These are phyloP conservation scores for Scytalidium lignicola DNA, from an alignment of 2,329 filamentous ascomycete genomes.

Conservation along the genomic window DNA sequence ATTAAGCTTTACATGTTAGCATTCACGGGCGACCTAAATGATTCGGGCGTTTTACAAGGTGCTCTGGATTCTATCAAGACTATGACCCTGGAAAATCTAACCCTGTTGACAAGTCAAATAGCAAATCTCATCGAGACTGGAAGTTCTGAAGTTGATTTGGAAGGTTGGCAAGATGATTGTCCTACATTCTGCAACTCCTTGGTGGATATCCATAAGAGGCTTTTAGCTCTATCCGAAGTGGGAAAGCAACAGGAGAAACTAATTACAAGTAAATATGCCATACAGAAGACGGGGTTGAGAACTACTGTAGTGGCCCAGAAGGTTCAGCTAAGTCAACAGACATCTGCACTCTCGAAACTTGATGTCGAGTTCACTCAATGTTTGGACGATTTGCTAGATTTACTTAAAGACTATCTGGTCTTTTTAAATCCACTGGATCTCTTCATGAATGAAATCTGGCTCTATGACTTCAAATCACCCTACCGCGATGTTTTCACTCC, in stretches of 20 bases:
- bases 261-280: slow-evolving; percentile 70
- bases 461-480: slow-evolving; percentile 68
- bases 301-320: slow-evolving; percentile 78
- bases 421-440: slow-evolving; percentile 36
- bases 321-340: slow-evolving; percentile 73
- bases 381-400: slow-evolving; percentile 50
- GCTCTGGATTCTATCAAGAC: slow-evolving; percentile 47
- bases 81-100: slow-evolving; percentile 47
- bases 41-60: slow-evolving; percentile 47
- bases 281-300: slow-evolving; percentile 63
- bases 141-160: slow-evolving; percentile 16
- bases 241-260: slow-evolving; percentile 41
- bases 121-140: slow-evolving; percentile 24
- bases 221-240: slow-evolving; percentile 41
- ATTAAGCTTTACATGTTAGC: slow-evolving; percentile 56
- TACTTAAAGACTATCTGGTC: slow-evolving; percentile 43
- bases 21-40: slow-evolving; percentile 46
- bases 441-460: slow-evolving; percentile 66
- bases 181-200: slow-evolving; percentile 15
- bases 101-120: slow-evolving; percentile 38
- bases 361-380: slow-evolving; percentile 67
- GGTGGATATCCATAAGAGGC: slow-evolving; percentile 34
- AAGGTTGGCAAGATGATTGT: slow-evolving; percentile 24
- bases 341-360: slow-evolving; percentile 62
- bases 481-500: slow-evolving; percentile 72